A percentile compares a stretch with the other conserved stretches of the same genome.
These are phyloP conservation scores for Austroboletus rostrupii DNA, from an alignment of 1,284 basidiomycete species.

Conservation along the genomic window DNA sequence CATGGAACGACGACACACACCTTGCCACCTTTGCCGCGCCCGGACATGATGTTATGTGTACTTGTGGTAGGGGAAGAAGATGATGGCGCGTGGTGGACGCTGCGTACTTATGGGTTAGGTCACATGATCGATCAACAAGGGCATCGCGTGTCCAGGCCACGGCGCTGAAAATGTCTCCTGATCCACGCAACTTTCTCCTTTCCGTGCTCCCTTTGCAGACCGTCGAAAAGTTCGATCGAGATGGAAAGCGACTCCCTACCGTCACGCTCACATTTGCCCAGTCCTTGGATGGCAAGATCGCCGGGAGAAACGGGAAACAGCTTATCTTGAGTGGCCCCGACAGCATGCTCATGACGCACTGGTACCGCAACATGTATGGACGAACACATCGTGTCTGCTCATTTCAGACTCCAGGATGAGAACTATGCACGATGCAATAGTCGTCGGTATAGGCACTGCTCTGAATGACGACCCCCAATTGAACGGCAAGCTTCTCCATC, in stretches of 20 bases:
- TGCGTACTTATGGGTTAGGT: neutral
- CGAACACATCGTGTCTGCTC: neutral
- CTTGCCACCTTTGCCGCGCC: conserved; percentile 40
- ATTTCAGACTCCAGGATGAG: conserved; percentile 58
- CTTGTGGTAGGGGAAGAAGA: conserved; percentile 9
- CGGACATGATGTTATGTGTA: conserved; percentile 30
- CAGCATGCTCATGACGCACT: conserved; percentile 94
- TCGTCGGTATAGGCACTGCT: conserved; percentile 89
- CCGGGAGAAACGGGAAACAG: conserved; percentile 70
- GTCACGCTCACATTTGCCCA: conserved; percentile 95
- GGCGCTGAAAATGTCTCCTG: conserved; percentile 1
- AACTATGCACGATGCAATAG: conserved; percentile 87
- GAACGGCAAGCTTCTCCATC: conserved; percentile 59
- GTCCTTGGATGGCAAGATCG: conserved; percentile 91
- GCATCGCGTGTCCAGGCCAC: neutral
- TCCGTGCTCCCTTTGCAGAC: conserved; percentile 23
- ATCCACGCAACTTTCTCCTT: conserved; percentile 24
- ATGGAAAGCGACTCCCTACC: conserved; percentile 34
- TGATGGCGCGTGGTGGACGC: neutral
- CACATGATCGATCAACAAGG: conserved; percentile 14
- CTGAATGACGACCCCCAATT: conserved; percentile 91
- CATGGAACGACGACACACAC: conserved; percentile 9
- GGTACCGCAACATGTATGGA: conserved; percentile 42
- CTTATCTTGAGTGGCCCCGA: conserved; percentile 82
- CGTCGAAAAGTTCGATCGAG: conserved; percentile 14